Base-by-base conservation (phyloP, 805 yeast species). In the Isabelozyma heimii region DNA sequence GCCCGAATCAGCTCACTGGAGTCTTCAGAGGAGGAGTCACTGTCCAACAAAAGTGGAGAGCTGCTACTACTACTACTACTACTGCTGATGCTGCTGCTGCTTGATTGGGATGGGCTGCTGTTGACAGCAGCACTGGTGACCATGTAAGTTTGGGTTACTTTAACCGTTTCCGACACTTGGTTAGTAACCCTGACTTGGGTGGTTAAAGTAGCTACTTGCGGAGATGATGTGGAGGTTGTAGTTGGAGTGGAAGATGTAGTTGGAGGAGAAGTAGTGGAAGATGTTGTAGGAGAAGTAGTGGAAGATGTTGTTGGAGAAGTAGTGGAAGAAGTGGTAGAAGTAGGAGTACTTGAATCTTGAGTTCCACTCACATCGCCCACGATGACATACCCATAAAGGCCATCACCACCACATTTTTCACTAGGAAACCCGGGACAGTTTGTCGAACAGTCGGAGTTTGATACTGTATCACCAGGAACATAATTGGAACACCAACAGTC, bases 401-500 rank as follows among this genome's bases (percentile, higher is more conserved):
- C 80, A 38, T 68, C 50, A 3, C 61, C 62, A 3, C 67, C 83
- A 59, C 83, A 79, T 26, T 54, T 44, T 44, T 79, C 81, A 42
- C 51, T 53, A 3, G 67, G 65, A 49, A 56, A 77, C 1, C 82
- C 81, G 4, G 82, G 82, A 61, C 83, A 79, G 1, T 59, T 52
- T 3, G 47, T 47, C 20, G 56, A 52, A 60, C 83, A 79, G 27
- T 66, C 52, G n/a, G 59, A 47, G 9, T 69, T 38, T 27, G 57
- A 52, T 0, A 68, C 69, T 0, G 83, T 70, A 14, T 60, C 54
- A 1, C 58, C 69, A 0, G 89, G 89, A 16, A 75, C 62, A 8
- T 57, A 52, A 56, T 83, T 74, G 5, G 87, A 74, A 59, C 90
- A 84, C 85, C 86, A 85, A 61, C 90, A 84, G 42, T 67, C 37